A percentile compares a stretch with the other conserved stretches of the same genome.
phyloP scores from a whole-genome alignment of 768 basidiomycete genomes.

The Tricholoma terreum region DNA sequence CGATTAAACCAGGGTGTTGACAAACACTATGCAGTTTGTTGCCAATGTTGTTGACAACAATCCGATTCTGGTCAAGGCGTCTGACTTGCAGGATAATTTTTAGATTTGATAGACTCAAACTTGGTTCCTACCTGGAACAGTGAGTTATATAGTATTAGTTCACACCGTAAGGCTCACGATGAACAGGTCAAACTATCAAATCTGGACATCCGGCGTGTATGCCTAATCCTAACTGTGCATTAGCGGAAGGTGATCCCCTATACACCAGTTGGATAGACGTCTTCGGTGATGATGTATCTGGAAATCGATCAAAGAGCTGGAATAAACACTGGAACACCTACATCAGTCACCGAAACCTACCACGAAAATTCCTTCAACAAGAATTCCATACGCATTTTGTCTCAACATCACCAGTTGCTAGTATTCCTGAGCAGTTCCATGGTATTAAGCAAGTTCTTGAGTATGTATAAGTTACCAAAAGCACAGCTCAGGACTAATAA shows the following conservation, averaged over 20 bases:
- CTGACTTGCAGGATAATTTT: neutral
- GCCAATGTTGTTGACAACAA: neutral
- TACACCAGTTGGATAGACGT: too few relatives aligned
- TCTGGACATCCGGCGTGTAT: neutral
- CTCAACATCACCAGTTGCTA: constrained; percentile 36
- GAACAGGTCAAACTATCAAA: neutral
- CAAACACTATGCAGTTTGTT: neutral
- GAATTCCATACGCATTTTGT: constrained; percentile 38
- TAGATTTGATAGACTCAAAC: neutral
- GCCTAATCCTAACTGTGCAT: neutral
- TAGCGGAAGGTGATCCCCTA: too few relatives aligned
- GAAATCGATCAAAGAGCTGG: too few relatives aligned
- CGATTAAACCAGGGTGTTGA: neutral
- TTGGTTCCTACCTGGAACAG: neutral
- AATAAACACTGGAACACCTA: constrained; percentile 44
- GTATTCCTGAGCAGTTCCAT: constrained; percentile 35
- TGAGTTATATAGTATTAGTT: neutral
- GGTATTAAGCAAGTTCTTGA: constrained; percentile 30
- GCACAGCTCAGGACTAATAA: neutral
- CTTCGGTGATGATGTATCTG: too few relatives aligned
- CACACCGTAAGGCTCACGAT: neutral
- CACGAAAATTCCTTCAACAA: constrained; percentile 21
- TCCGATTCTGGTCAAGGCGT: neutral
- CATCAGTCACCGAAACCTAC: constrained; percentile 34
- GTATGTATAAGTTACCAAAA: constrained; percentile 18